Base-by-base conservation (phyloP, 1,284 basidiomycete species). In the Xanthoconium separans region DNA sequence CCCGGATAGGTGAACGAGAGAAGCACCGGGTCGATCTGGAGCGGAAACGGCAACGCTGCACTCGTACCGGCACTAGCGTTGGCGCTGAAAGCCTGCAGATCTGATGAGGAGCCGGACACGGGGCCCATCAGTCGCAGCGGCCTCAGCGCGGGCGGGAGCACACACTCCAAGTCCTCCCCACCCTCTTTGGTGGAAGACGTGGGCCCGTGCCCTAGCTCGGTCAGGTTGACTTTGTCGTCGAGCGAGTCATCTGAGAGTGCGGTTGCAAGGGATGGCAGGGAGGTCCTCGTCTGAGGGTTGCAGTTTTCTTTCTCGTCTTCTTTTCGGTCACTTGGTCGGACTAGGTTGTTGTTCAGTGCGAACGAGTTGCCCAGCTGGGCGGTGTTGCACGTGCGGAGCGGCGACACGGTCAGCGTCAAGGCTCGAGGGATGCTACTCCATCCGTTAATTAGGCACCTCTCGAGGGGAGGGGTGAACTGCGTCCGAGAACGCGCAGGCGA, bases 21-120 rank as follows among this genome's bases (percentile, higher is more conserved):
- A 31, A 70, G n/a, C 9, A 45, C 29, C 24, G 70, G 67, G 24
- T 71, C 68, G 39, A 69, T 66, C 39, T 60, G 65, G 24, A 64
- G 46, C 9, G 50, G 44, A 24, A 46, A 13, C 10, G 56, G 9
- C 39, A 27, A 7, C 13, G 36, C 3, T 16, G 6, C 12, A 12
- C 20, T 6, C 7, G 22, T 30, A 2, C 4, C n/a, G 11, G 22
- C 4, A 6, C 24, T 41, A 13, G 47, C 16, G 11, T 18, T 43
- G 30, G 18, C 8, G 30, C 43, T 33, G 30, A 27, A 27, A 27
- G 27, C 27, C 6, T 27, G 27, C 7, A 27, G 27, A 27, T 27
- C 27, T 5, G 6, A 7, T 27, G 49, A 24, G 12, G 41, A 1
- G 16, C 55, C 20, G 20, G 39, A 20, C 12, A 55, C 40, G 6